Evolutionary conservation across 2,329 filamentous ascomycete species (phyloP).

Genomic region (Venturia carpophila): DNA sequence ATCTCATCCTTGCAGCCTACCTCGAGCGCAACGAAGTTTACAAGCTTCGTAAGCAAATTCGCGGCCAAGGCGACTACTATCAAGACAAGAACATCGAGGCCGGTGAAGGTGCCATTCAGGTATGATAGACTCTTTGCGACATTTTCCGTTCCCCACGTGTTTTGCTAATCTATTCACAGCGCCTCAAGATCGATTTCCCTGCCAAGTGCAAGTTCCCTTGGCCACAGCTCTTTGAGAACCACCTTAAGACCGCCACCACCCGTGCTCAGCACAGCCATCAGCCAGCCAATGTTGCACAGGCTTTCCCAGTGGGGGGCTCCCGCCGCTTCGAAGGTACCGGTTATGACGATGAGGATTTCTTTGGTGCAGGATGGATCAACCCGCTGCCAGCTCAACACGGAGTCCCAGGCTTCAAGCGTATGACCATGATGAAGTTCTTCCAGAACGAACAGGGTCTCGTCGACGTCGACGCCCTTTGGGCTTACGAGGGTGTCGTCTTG

Average conservation of each 20-base stretch:
- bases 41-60: constrained; percentile 23
- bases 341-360: constrained; percentile 31
- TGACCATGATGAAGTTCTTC: constrained; percentile 49
- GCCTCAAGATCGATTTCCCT: constrained; percentile 29
- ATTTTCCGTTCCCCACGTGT: constrained; percentile 20
- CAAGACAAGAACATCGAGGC: constrained; percentile 31
- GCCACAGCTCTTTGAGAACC: constrained; percentile 35
- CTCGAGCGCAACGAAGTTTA: constrained; percentile 28
- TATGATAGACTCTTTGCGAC: constrained; percentile 25
- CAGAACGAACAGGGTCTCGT: constrained; percentile 26
- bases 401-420: constrained; percentile 47
- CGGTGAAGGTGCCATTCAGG: constrained; percentile 26
- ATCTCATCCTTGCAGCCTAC: constrained; percentile 28
- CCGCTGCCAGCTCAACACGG: constrained; percentile 40
- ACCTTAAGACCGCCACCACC: constrained; percentile 28
- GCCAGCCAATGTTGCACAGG: not conserved
- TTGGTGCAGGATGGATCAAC: constrained; percentile 42
- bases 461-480: constrained; percentile 36
- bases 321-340: constrained; percentile 33
- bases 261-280: constrained; percentile 27
- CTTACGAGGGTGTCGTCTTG: constrained; percentile 42
- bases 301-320: constrained; percentile 14
- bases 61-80: constrained; percentile 17
- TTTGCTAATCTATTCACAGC: constrained; percentile 25
- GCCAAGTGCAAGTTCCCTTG: constrained; percentile 26